These are phyloP conservation scores for Catharanthus roseus DNA, from an alignment of 257 asterid species.

Conservation along the genomic window DNA sequence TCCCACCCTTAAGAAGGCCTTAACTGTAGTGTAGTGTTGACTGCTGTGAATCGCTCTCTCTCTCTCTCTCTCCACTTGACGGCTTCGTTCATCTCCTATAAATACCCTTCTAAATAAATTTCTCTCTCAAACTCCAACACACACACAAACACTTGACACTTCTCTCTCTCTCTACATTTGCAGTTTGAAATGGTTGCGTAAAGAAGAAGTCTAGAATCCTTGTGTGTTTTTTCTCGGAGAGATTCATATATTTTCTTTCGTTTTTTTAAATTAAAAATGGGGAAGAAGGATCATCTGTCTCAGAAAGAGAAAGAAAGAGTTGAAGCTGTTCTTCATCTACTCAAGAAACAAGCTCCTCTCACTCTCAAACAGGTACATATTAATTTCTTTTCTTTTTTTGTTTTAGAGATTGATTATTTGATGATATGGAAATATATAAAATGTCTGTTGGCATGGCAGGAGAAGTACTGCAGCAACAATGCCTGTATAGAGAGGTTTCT, in stretches of 20 bases:
- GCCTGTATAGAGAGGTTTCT: conserved; percentile 81
- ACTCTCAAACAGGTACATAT: conserved; percentile 76
- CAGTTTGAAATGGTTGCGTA: conserved; percentile 65
- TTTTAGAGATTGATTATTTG: no score
- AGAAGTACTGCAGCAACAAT: conserved; percentile 71
- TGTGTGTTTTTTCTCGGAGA: conserved; percentile 30
- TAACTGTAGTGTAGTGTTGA: no score
- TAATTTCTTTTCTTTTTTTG: no score
- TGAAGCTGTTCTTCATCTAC: conserved; percentile 59
- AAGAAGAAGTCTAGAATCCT: conserved; percentile 57
- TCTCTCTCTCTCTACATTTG: background rate
- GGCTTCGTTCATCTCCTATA: conserved; percentile 60
- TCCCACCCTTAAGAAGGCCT: no score
- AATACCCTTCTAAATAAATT: conserved; percentile 37
- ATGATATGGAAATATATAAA: no score
- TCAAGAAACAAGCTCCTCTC: conserved; percentile 75
- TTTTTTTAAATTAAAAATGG: conserved; percentile 35
- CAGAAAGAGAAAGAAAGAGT: conserved; percentile 53
- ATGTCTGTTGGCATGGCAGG: conserved; percentile 59
- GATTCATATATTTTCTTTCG: conserved; percentile 11
- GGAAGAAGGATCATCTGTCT: conserved; percentile 57
- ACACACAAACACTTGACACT: conserved; percentile 13
- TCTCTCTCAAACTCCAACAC: conserved; percentile 18
- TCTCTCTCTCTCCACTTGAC: conserved; percentile 16
- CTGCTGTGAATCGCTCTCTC: no score